Conservation (phyloP, 805 yeast genomes). For the Pichia kluyveri region DNA sequence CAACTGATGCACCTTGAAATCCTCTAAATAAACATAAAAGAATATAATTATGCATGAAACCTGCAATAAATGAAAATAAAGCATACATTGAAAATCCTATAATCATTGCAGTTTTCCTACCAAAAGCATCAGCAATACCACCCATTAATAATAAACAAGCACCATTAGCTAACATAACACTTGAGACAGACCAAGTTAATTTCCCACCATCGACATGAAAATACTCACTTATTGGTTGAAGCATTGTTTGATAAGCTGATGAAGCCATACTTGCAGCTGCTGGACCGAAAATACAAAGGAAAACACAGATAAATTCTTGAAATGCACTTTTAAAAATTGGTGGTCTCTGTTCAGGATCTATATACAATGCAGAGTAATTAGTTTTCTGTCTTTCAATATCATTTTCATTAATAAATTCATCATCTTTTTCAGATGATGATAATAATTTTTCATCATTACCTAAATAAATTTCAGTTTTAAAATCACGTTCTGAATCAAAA, state of each 20-base stretch:
- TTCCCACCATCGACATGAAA: conserved; percentile 32
- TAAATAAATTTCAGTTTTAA: no score
- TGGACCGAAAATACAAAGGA: conserved; percentile 30
- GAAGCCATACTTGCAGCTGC: conserved; percentile 31
- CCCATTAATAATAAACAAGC: conserved; percentile 35
- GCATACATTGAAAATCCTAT: conserved; percentile 27
- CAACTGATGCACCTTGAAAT: conserved; percentile 34
- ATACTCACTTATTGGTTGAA: conserved; percentile 26
- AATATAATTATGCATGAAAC: conserved; percentile 30
- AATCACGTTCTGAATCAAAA: no score
- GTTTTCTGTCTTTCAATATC: conserved; percentile 4
- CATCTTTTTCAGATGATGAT: neutral
- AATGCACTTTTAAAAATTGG: conserved; percentile 23
- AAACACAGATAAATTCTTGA: conserved; percentile 28
- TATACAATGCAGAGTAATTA: conserved; percentile 2
- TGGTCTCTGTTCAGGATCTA: conserved; percentile 28
- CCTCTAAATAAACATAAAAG: conserved; percentile 34
- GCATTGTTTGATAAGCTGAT: conserved; percentile 29
- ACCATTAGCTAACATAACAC: conserved; percentile 35
- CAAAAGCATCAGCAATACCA: conserved; percentile 38
- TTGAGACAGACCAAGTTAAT: conserved; percentile 35
- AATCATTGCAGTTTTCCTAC: conserved; percentile 33
- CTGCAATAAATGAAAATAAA: conserved; percentile 26
- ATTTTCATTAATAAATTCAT: neutral
- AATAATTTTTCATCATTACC: no score